Percentiles rank a stretch among this genome's conserved stretches.
Evolutionary conservation across 768 basidiomycete genomes (phyloP).

Genomic region (Candolleomyces eurysporus): DNA sequence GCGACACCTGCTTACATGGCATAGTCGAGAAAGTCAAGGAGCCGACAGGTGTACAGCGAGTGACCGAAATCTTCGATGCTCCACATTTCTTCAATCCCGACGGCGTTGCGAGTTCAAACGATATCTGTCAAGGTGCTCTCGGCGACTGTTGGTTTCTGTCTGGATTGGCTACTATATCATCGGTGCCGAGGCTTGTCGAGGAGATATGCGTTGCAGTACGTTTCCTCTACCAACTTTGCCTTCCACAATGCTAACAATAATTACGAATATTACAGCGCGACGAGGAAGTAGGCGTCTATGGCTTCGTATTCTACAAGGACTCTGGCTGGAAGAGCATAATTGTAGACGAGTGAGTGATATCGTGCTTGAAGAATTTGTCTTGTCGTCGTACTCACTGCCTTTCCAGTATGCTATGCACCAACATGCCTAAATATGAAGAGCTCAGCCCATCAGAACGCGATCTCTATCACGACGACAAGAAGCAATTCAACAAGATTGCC

Average conservation of each 20-base stretch:
- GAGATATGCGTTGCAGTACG: conserved; percentile 43
- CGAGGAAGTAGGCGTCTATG: conserved; percentile 54
- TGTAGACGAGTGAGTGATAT: conserved; percentile 50
- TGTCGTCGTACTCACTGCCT: neutral
- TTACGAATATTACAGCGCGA: conserved; percentile 32
- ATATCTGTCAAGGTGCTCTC: conserved; percentile 47
- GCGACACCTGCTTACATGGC: conserved; percentile 36
- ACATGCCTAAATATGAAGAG: conserved; percentile 52
- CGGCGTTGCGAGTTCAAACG: conserved; percentile 34
- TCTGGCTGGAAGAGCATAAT: conserved; percentile 50
- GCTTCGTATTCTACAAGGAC: conserved; percentile 57
- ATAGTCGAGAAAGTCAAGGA: neutral
- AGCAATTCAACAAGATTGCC: conserved; percentile 41
- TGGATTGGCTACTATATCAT: conserved; percentile 48
- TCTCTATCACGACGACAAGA: conserved; percentile 48
- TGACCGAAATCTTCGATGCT: conserved; percentile 48
- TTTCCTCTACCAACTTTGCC: neutral
- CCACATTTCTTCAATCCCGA: conserved; percentile 48
- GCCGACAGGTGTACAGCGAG: conserved; percentile 34
- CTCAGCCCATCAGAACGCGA: conserved; percentile 36
- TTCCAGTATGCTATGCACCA: conserved; percentile 44
- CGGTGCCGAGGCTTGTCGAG: conserved; percentile 41
- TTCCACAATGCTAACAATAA: neutral
- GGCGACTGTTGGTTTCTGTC: conserved; percentile 56
- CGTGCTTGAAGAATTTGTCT: neutral